Base-by-base conservation (phyloP, 495 filamentous ascomycete genomes). In the Aeminium ludgeri region DNA sequence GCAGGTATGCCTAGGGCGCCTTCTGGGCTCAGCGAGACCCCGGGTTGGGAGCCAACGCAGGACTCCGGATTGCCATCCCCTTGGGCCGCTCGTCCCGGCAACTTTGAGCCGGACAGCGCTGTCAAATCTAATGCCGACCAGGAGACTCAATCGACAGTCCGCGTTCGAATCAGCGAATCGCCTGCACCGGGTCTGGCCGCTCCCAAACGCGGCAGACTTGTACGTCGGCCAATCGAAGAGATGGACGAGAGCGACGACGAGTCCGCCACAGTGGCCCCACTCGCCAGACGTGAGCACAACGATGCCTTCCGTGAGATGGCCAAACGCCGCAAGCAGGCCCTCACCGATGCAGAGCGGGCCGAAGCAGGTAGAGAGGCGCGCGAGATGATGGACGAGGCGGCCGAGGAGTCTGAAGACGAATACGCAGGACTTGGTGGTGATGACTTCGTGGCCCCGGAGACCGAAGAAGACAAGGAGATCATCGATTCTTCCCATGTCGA, bases 371-470 rank as follows among this genome's bases (percentile, higher is more conserved):
- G 82, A 59, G 80, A 85, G 51, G 86, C 85, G 0, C 85, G 76
- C 41, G 76, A 77, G 11, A 83, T 93, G 65, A 65, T 99, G 13
- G 72, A 96, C 45, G 89, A 96, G 46, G 83, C 89, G 52, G 89
- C 89, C 30, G 83, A 89, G 50, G 89, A 99, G 64, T 96, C 91
- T 0, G 91, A 96, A 55, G 89, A 99, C 55, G 89, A 99, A 57
- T 99, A 94, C 55, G 89, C 86, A 25, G 91, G 91, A 1, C 65
- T 96, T 30, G 91, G 91, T 34, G 89, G 89, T 31, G 86, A 87
- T 36, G 91, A 97, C 44, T 83, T 85, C 30, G 79, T 76, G 36
- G 73, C 65, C 17, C 76, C 78, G 29, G 82, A 84, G 42, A 71
- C 79, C 36, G 71, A 72, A 30, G 71, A 78, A 44, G 65, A 82